Evolutionary conservation across 257 asterid genomes (phyloP), one percentile per base, ranked within the genome.

Genomic region (Lycium ferocissimum): DNA sequence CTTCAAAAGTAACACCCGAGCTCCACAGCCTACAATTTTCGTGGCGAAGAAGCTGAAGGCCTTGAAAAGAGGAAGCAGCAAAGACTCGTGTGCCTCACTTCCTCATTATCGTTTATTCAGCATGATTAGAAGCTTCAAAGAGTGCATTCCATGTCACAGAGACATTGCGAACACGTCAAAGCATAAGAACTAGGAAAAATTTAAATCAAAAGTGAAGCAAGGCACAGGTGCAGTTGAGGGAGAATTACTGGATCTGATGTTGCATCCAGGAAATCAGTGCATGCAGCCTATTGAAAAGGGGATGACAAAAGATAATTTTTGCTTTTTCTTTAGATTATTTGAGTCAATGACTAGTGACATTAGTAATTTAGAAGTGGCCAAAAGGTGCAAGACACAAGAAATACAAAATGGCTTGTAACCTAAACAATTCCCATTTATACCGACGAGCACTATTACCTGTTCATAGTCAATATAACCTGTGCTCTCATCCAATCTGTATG

Each of bases 381-480:
- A 75, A 49, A 75, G 81, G 7, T 51, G 63, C 47, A 76, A 51
- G 63, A 22, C 22, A 76, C 63, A 13, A 51, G 63, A 51, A 76
- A 43, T 40, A 26, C 0, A 3, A 4, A 47, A 51, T 51, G 61
- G 63, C 57, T 26, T 38, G 9, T 26, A 61, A 37, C 14, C 45
- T 62, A 65, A 65, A 78, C 17, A 2, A 61, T 7, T 47, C 12
- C 35, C 47, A 37, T 54, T 43, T 9, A 83, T 49, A 33, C 26
- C 7, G 13, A 61, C 65, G 26, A 82, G 58, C 62, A 84, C 43
- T 15, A 73, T 33, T 87, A 96, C 99, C 99, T 96, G 99, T 84
- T 92, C 96, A 87, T 96, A 96, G 90, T 96, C 99, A 88, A 96
- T 94, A 87, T 93, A 96, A 63, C 99, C 99, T 8, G 97, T 92